A percentile compares a stretch with the other conserved stretches of the same genome.
Conservation (phyloP, 1,284 basidiomycete genomes). For the Xerocomus minutiporus region DNA sequence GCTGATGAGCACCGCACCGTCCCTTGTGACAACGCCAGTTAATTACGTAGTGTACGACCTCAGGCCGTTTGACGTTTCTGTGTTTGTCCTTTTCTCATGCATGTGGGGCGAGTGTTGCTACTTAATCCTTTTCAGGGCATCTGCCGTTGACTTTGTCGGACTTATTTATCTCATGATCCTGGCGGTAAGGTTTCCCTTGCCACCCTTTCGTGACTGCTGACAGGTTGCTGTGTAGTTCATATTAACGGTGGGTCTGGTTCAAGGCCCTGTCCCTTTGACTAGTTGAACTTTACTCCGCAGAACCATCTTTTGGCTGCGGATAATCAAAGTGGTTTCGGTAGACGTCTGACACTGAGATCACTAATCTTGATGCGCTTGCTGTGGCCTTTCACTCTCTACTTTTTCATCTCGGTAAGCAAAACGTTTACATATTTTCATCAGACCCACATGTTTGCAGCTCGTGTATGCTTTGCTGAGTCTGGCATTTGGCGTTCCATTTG, state of each 20-base stretch:
- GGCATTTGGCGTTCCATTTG: slow-evolving; percentile 62
- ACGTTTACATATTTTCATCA: not conserved
- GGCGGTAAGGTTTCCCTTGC: slow-evolving; percentile 37
- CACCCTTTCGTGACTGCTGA: slow-evolving; percentile 23
- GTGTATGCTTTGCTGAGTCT: slow-evolving; percentile 62
- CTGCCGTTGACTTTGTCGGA: slow-evolving; percentile 71
- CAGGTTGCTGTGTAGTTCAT: slow-evolving; percentile 34
- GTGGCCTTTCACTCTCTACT: slow-evolving; percentile 54
- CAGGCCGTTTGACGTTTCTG: slow-evolving; percentile 62
- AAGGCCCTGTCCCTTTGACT: slow-evolving; percentile 4
- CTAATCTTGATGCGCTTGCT: slow-evolving; percentile 54
- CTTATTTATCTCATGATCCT: slow-evolving; percentile 71
- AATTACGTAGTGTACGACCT: slow-evolving; percentile 52
- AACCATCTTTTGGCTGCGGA: slow-evolving; percentile 34
- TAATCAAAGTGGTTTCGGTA: slow-evolving; percentile 43
- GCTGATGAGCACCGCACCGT: slow-evolving; percentile 53
- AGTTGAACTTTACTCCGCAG: slow-evolving; percentile 10
- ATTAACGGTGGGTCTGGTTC: slow-evolving; percentile 34
- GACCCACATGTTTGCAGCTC: slow-evolving; percentile 24
- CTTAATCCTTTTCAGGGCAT: slow-evolving; percentile 44
- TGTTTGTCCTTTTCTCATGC: slow-evolving; percentile 35
- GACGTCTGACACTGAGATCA: slow-evolving; percentile 47
- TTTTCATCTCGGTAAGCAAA: slow-evolving; percentile 52
- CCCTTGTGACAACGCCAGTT: slow-evolving; percentile 52
- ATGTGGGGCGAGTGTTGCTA: not conserved